These are phyloP conservation scores for Solanum clarkiae DNA, from an alignment of 257 asterid species.

Conservation along the genomic window DNA sequence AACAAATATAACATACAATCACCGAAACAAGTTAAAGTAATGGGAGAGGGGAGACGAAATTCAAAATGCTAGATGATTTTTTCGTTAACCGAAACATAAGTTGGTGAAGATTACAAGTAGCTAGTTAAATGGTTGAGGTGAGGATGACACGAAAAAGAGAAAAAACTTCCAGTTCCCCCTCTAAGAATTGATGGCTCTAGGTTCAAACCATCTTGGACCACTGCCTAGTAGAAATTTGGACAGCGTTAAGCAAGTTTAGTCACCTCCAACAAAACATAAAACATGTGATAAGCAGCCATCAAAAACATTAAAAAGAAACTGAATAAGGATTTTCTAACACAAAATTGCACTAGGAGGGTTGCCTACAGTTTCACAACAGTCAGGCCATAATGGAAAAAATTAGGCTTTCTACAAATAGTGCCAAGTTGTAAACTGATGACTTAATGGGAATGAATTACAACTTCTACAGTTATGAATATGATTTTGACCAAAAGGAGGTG, in stretches of 20 bases:
- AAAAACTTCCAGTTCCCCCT: background rate
- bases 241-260: background rate
- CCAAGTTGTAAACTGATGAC: background rate
- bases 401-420: background rate
- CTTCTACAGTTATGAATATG: background rate
- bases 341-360: background rate
- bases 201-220: background rate
- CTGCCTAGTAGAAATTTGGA: background rate
- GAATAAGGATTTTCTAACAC: slow-evolving; percentile 32
- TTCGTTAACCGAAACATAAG: background rate
- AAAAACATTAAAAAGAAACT: slow-evolving; percentile 21
- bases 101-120: background rate
- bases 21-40: background rate
- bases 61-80: background rate
- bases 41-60: no score
- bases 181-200: background rate
- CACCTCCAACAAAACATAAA: background rate
- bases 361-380: background rate
- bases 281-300: background rate
- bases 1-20: background rate
- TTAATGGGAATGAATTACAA: background rate
- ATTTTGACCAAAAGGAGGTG: slow-evolving; percentile 8
- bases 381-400: background rate
- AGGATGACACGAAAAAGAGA: background rate
- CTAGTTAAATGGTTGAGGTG: background rate